Base-by-base conservation (phyloP, 306 rosid genomes). In the Pterocarpus santalinus region DNA sequence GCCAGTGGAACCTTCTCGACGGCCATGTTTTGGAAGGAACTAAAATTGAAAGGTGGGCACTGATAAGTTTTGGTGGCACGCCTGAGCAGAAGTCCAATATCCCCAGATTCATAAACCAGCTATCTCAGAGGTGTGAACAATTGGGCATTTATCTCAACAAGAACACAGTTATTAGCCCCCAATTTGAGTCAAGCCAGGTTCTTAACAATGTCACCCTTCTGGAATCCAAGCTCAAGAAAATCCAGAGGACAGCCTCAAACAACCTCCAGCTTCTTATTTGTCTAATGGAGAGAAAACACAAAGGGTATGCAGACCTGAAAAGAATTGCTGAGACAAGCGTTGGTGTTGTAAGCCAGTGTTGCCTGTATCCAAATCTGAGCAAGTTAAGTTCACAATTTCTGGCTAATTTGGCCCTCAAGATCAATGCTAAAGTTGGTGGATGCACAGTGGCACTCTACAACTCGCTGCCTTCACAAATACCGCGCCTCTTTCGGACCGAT, bases 341-440 rank as follows among this genome's bases (percentile, higher is more conserved):
- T 13, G 99, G 99, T 56, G 85, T 96, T 63, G 86, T 96, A 39
- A 96, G 89, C 72, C 99, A 96, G 80, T 96, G 98, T 87, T 93
- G 99, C 89, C 76, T 96, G 65, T 96, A 93, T 82, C 89, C 90
- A 11, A 96, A 96, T 82, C 93, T 96, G 60, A 82, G 76, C 83
- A 91, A 91, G 66, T 66, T 85, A 80, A 91, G 93, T 77, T 96
- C 98, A 28, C 99, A 96, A 56, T 93, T 96, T 83, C 80, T 96
- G 83, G 97, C 97, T 17, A 96, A 96, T 58, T 81, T 96, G 83
- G 97, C 98, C 65, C 98, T 96, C 87, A 96, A 96, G 82, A 96
- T 96, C 83, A 96, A 96, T 83, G 99, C 97, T 76, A 96, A 96
- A 87, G 90, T 96, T 49, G 99, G 99, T 7, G 99, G 99, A 16